Evolutionary conservation across 208 protist genomes (phyloP), one percentile per base, ranked within the genome.

Genomic region (Trypanosomatidae sp.): DNA sequence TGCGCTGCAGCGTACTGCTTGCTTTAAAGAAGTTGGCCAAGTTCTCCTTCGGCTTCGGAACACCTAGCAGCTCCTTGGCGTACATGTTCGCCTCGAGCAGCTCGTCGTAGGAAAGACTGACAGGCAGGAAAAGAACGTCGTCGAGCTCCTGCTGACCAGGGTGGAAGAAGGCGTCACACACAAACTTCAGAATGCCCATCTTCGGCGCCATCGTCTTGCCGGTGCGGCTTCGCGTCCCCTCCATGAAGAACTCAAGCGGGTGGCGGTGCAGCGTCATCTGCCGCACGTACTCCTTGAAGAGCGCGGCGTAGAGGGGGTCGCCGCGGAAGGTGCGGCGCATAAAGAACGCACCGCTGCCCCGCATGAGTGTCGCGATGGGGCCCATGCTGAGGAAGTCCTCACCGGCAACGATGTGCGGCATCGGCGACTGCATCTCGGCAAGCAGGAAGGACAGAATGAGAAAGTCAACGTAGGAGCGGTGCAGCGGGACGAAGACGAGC

Each of bases 401-500:
- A 13, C 93, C 93, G 4, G 95, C 85, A 47, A 91, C 92, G 64
- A 98, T 87, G 82, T 97, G 93, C 10, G 93, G 92, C 13, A 84
- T 67, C 2, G 91, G 76, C 41, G 93, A 71, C 13, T 79, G 66
- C 83, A 93, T 92, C 25, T 74, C 74, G 1, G 83, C 79, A 19
- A 95, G 71, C 22, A 97, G 13, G 75, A 95, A 93, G 8, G 90
- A 90, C 69, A 98, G 62, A 44, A 96, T 80, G n/a, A 97, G 73
- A 73, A 98, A 98, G 74, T 98, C 95, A 22, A 93, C 52, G 80
- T 98, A 97, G 17, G 82, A 91, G 66, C 92, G 85, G 64, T 97
- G 93, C 9, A 88, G 80, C 33, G 93, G 93, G 22, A 95, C 75
- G 22, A 94, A 81, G 43, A 98, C 87, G 49, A 97, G 50, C 7